Base-by-base conservation (phyloP, 495 filamentous ascomycete species). In the Cercophora samala region DNA sequence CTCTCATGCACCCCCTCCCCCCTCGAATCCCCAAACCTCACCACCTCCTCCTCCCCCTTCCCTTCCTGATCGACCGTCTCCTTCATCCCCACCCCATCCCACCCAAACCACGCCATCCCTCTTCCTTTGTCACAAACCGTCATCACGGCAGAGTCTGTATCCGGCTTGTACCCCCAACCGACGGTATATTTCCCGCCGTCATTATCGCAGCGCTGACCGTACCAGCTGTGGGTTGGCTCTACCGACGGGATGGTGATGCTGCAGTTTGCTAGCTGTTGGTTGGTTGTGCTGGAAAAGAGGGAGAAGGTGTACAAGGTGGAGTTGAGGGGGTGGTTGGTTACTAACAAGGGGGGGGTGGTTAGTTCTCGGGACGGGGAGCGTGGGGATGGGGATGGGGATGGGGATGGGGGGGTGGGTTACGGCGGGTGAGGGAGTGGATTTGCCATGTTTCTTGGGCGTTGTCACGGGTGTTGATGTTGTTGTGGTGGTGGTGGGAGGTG, bases 121-220 rank as follows among this genome's bases (percentile, higher is more conserved):
- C 58, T 46, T 11, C 69, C 63, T 19, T 62, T 54, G 6, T 64
- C 25, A 62, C 72, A 74, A 26, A 72, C 59, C 18, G 72, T 74
- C 68, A 74, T 71, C 60, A 74, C 70, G 4, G 66, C 72, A 15
- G 68, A 64, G 46, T 72, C 72, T 1, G 42, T 60, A 2, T 62
- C 64, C 1, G 21, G 15, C 3, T 68, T 72, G 42, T 74, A 73
- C 3, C 72, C 70, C 72, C 72, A 74, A 24, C 70, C 72, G 4
- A 72, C 64, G 4, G 22, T 59, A 63, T 64, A 74, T 1, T 29
- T 19, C 15, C 8, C 37, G 2, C 8, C 37, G 2, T 46, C 15
- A 2, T 11, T 46, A 9, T 46, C 15, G 13, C 37, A 46, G 37
- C 37, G 37, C 15, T 46, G 37, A 3, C 37, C 37, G 37, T 46